Conservation (phyloP, 1,139 yeast species). For the Yamadazyma dushanensis region DNA sequence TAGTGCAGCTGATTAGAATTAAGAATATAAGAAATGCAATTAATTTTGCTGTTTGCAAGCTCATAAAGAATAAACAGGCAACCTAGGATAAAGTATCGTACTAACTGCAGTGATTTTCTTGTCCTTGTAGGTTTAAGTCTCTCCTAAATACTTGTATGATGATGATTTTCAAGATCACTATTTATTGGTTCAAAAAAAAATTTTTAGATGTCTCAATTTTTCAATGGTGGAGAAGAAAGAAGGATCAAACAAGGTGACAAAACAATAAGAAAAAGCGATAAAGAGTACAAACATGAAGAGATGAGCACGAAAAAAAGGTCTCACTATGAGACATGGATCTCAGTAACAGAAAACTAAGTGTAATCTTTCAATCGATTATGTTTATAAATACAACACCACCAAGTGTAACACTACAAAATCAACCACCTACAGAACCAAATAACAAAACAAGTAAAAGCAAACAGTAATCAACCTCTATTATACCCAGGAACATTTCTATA, state of each 20-base stretch:
- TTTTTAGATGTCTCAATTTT: not conserved
- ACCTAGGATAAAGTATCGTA: no score
- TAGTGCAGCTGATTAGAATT: not conserved
- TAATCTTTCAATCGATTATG: not conserved
- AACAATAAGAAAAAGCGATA: not conserved
- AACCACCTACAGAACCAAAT: slow-evolving; percentile 1
- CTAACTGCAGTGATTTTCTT: no score
- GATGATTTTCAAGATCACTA: no score
- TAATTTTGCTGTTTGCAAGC: not conserved
- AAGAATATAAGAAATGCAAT: not conserved
- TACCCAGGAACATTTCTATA: slow-evolving; percentile 6
- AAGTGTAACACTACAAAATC: not conserved
- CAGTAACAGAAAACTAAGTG: no score
- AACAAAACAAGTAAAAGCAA: not conserved
- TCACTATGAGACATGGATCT: no score
- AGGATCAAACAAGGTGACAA: not conserved
- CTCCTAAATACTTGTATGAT: no score
- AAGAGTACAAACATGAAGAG: no score
- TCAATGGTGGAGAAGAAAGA: not conserved
- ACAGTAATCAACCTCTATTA: slow-evolving; percentile 4
- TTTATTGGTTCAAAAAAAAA: not conserved
- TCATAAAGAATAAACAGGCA: slow-evolving; percentile 1
- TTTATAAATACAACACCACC: slow-evolving; percentile 1
- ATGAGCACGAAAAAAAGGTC: no score
- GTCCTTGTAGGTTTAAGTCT: no score